A percentile compares a stretch with the other conserved stretches of the same genome.
Evolutionary conservation across 1,139 yeast genomes (phyloP).

Genomic region (Kluyveromyces marxianus): DNA sequence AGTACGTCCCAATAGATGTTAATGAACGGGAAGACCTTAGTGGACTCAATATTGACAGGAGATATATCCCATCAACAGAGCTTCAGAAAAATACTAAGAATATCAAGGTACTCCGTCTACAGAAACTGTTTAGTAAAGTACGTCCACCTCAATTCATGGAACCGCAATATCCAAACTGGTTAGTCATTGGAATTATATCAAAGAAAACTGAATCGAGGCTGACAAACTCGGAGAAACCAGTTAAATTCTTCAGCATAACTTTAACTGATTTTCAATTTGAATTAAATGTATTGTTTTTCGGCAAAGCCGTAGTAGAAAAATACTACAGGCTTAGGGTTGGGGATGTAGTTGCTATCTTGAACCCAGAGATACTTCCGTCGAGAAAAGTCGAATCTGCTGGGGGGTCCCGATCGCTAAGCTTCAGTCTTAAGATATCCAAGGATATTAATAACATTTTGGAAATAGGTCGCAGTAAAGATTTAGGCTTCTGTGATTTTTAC

Average conservation of each 20-base stretch:
- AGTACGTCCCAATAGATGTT: constrained; percentile 21
- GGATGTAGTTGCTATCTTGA: constrained; percentile 62
- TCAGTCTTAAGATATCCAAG: constrained; percentile 52
- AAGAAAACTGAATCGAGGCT: constrained; percentile 47
- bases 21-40: constrained; percentile 33
- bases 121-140: constrained; percentile 57
- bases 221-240: constrained; percentile 35
- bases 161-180: constrained; percentile 71
- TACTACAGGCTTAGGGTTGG: constrained; percentile 73
- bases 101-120: constrained; percentile 47
- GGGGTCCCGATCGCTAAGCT: constrained; percentile 31
- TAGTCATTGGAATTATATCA: constrained; percentile 59
- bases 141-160: constrained; percentile 60
- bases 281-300: constrained; percentile 58
- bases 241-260: constrained; percentile 53
- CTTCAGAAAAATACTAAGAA: constrained; percentile 35
- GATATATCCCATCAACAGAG: constrained; percentile 39
- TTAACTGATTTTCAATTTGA: constrained; percentile 61
- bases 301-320: constrained; percentile 50
- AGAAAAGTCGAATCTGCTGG: constrained; percentile 18
- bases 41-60: constrained; percentile 33
- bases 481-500: constrained; percentile 55
- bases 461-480: constrained; percentile 63
- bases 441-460: constrained; percentile 51
- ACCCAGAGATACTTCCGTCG: constrained; percentile 54